Evolutionary conservation across 2,329 filamentous ascomycete species (phyloP), one percentile per base, ranked within the genome.

Genomic region (Aureobasidium vineae): DNA sequence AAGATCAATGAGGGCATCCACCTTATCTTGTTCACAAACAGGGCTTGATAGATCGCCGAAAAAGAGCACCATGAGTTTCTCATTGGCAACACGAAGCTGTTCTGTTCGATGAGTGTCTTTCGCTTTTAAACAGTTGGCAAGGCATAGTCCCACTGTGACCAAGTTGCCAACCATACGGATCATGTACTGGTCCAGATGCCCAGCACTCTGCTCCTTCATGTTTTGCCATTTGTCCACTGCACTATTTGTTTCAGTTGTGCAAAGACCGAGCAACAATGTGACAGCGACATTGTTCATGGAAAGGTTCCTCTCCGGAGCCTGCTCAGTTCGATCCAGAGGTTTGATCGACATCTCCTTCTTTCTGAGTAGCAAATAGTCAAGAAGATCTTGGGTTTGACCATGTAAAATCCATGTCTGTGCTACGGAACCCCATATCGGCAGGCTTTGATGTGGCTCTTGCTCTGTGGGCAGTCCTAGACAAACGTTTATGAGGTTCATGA

Each of bases 401-500:
- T 77, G 76, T 64, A 76, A 76, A 16, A 80, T 72, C 76, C 80
- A 83, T 23, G 78, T 75, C 70, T 80, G 79, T 8, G 76, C 80
- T 26, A 83, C 72, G 13, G 73, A 68, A 3, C 79, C 79, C 69
- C 80, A 77, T 0, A 76, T 70, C 1, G 76, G 71, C 45, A 78
- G 77, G 15, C 5, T 72, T 68, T 52, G 69, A 47, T 15, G 68
- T 36, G 76, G 74, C 5, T 76, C 67, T 23, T 23, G 33, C 36
- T 41, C 53, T n/a, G 5, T 33, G 5, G 41, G 16, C 45, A 81
- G 77, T 68, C 90, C 90, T 43, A 89, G 87, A 71, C 90, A 91
- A 19, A 84, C 83, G 68, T 86, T 80, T n/a, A 97, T 75, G 5
- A 96, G 78, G 69, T 86, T 86, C 43, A 90, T 78, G 26, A 96